Evolutionary conservation across 345 rosid genomes (phyloP).

Genomic region (Noccaea caerulescens): DNA sequence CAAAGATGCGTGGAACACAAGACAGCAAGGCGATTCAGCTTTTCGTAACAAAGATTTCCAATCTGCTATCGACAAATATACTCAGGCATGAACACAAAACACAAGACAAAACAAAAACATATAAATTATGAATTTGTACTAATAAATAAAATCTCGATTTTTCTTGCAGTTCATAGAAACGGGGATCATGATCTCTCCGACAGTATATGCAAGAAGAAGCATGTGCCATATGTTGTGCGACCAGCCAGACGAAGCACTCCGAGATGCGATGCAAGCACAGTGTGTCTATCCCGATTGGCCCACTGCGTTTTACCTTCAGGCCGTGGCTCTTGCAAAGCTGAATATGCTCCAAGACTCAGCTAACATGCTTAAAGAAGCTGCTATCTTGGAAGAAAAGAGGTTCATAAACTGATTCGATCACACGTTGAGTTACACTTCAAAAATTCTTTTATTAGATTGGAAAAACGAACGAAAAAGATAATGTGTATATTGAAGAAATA

Average conservation of each 20-base stretch:
- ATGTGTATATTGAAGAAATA: neutral
- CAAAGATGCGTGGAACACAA: slow-evolving; percentile 85
- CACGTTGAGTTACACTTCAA: slow-evolving; percentile 6
- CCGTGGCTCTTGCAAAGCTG: slow-evolving; percentile 81
- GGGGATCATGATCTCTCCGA: slow-evolving; percentile 86
- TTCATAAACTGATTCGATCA: slow-evolving; percentile 33
- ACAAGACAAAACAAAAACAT: neutral
- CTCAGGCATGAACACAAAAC: slow-evolving; percentile 56
- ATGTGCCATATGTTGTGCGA: slow-evolving; percentile 75
- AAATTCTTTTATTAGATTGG: neutral
- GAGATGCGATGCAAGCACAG: slow-evolving; percentile 97
- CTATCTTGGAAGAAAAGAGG: slow-evolving; percentile 68
- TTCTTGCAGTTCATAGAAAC: slow-evolving; percentile 70
- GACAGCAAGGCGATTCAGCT: slow-evolving; percentile 84
- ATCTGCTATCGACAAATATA: slow-evolving; percentile 77
- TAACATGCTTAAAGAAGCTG: slow-evolving; percentile 81
- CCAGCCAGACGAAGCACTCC: slow-evolving; percentile 82
- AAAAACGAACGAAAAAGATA: too few relatives aligned
- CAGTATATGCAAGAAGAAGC: slow-evolving; percentile 79
- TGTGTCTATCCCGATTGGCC: slow-evolving; percentile 89
- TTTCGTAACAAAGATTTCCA: slow-evolving; percentile 69
- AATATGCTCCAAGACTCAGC: slow-evolving; percentile 88
- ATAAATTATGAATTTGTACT: neutral
- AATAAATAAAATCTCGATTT: neutral
- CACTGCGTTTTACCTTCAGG: slow-evolving; percentile 87